Evolutionary conservation across 2,329 filamentous ascomycete genomes (phyloP), one percentile per base, ranked within the genome.

Genomic region (Ceratocystis cubensis): DNA sequence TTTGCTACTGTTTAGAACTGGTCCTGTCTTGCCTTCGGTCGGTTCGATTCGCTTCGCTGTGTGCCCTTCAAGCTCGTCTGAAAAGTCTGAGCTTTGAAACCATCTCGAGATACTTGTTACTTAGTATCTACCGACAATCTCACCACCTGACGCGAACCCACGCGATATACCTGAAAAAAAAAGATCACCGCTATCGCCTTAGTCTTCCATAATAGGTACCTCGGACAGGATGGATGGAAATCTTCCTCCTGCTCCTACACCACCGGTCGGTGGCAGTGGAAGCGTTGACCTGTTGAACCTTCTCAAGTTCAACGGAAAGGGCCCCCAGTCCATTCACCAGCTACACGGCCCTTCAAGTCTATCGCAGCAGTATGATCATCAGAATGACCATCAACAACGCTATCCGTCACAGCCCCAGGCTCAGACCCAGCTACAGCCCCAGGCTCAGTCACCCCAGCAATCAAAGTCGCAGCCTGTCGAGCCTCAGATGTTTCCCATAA

Each of bases 301-400:
- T 66, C 79, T 86, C 73, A 86, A 86, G 77, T 85, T 84, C 71
- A 83, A 79, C 69, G 30, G 78, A 59, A 75, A 75, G 62, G 70
- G 73, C 41, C 68, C 70, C 59, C 72, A 70, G 65, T 71, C 70
- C 65, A 72, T 73, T 61, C 68, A 71, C 20, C 76, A 76, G 69
- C 37, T 68, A 13, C 67, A 66, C 37, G 67, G 67, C 48, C 65
- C 67, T 4, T 68, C 67, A 6, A 48, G 65, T 61, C 62, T 65
- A 44, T 69, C 69, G 66, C 75, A 76, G 70, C 73, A 71, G 28
- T 74, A 75, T 68, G 68, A 70, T 69, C 70, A 70, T 61, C 71
- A 70, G 65, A 71, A 72, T 64, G 71, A 72, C 59, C 69, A 69
- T 48, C 66, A 70, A 37, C 68, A 69, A 56, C 65, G 46, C 8